Base-by-base conservation (phyloP, 2,329 filamentous ascomycete genomes). In the Phialophora expanda region DNA sequence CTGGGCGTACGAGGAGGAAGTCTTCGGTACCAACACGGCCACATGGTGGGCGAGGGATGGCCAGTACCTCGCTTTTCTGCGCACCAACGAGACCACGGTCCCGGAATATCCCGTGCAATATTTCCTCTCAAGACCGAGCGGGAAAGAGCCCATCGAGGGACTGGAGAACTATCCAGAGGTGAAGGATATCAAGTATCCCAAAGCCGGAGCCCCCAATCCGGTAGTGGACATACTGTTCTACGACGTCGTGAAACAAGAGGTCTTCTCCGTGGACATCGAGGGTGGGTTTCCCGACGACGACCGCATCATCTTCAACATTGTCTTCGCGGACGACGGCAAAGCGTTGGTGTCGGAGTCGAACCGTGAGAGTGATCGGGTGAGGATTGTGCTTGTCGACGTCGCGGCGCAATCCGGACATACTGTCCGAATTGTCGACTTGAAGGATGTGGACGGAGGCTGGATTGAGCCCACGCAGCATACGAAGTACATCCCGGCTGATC, bases 11-110 rank as follows among this genome's bases (percentile, higher is more conserved):
- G 92, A 96, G 75, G 88, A 90, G 73, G 92, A 96, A 76, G 92
- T 96, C 2, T 91, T 98, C 68, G 78, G 82, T 14, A 89, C 86
- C 1, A 90, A 91, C 72, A 92, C 87, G 67, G 94, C 91, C 4
- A 96, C 93, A 0, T 99, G 96, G 95, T 99, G 93, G 93, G 94
- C 92, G 38, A 85, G 89, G 41, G 92, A 96, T 76, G 95, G 93
- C 59, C 90, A 92, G 73, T 96, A 91, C 75, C 80, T 99, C 65
- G 92, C 95, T 24, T 99, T 97, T 77, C 81, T 99, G 66, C 89
- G 93, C 32, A 99, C 95, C 5, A 95, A 99, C 76, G 96, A 99
- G 79, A 93, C 93, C 0, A 85, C 86, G 26, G 95, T 99, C 0
- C 93, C 94, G 0, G 92, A 93, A 70, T 99, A 92, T 73, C 93